Evolutionary conservation across 805 yeast genomes (phyloP), one percentile per base, ranked within the genome.

Genomic region (Debaryomyces hansenii): DNA sequence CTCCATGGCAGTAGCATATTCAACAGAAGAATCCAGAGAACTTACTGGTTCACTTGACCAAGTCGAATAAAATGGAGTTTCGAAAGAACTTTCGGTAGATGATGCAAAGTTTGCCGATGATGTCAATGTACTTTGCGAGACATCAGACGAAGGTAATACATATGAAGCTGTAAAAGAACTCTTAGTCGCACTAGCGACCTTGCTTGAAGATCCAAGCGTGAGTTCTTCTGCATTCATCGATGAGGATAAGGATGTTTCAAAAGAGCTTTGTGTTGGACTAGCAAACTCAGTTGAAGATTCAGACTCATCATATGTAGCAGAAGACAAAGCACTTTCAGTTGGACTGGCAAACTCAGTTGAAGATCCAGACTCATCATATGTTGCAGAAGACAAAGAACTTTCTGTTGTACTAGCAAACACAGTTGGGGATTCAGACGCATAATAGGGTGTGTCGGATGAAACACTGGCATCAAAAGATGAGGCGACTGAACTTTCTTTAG

Each of bases 261-360:
- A 24, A 9, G 27, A 24, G 27, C 27, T 24, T 24, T 24, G 10
- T 7, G 27, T 24, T 24, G 27, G 27, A 24, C 27, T 24, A 7
- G 27, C 27, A 7, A 24, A 24, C 7, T 7, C 27, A 24, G 27
- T 27, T 31, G 53, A 39, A 24, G 51, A 35, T n/a, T 21, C 48
- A 33, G 48, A 27, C 1, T 41, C 34, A 24, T 36, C 42, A 27
- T 37, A 15, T 27, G 43, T 40, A 20, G 48, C 46, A 33, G 45
- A 37, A 36, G 52, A 32, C 8, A 24, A 37, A 5, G 40, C 5
- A 24, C 29, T 20, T 37, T 15, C 40, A 2, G 40, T 27, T 7
- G 42, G 7, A n/a, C 42, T 28, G n/a, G 41, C 41, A 21, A 37
- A 8, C 12, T 6, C 31, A 10, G 41, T 21, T 20, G 41, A 37